phyloP scores from a whole-genome alignment of 805 yeast genomes.

The Tetrapisispora fleetii region DNA sequence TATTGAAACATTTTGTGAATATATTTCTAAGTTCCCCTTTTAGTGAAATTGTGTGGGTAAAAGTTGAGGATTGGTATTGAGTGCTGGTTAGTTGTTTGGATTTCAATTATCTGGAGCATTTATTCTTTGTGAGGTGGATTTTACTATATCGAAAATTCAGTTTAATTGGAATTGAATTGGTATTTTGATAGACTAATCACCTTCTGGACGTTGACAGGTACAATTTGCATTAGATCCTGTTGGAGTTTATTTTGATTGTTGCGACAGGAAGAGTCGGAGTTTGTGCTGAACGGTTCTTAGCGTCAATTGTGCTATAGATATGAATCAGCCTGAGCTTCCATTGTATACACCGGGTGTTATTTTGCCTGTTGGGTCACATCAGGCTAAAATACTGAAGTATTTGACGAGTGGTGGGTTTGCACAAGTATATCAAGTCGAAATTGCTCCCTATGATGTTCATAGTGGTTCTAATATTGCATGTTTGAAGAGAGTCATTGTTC shows the following conservation, averaged over 20 bases:
- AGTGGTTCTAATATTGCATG: slow-evolving; percentile 60
- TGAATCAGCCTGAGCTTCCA: slow-evolving; percentile 44
- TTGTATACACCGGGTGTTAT: slow-evolving; percentile 70
- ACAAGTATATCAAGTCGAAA: slow-evolving; percentile 75
- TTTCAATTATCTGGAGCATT: too few species aligned
- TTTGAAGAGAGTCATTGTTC: slow-evolving; percentile 86
- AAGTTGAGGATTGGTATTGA: too few species aligned
- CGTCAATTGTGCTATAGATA: neutral
- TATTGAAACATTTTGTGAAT: neutral
- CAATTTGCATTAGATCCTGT: too few species aligned
- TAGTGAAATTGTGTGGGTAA: too few species aligned
- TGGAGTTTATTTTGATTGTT: too few species aligned
- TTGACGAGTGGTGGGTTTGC: slow-evolving; percentile 93
- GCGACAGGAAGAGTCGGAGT: neutral
- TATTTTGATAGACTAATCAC: too few species aligned
- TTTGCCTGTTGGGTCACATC: slow-evolving; percentile 77
- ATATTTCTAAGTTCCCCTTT: neutral
- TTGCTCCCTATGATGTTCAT: slow-evolving; percentile 47
- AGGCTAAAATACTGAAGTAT: slow-evolving; percentile 56
- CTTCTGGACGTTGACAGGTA: too few species aligned
- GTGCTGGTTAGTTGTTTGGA: too few species aligned
- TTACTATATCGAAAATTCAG: too few species aligned
- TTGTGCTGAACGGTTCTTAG: neutral
- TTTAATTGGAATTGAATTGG: too few species aligned
- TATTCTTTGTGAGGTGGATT: too few species aligned